Base-by-base conservation (phyloP, 495 filamentous ascomycete genomes). In the Terfezia claveryi region DNA sequence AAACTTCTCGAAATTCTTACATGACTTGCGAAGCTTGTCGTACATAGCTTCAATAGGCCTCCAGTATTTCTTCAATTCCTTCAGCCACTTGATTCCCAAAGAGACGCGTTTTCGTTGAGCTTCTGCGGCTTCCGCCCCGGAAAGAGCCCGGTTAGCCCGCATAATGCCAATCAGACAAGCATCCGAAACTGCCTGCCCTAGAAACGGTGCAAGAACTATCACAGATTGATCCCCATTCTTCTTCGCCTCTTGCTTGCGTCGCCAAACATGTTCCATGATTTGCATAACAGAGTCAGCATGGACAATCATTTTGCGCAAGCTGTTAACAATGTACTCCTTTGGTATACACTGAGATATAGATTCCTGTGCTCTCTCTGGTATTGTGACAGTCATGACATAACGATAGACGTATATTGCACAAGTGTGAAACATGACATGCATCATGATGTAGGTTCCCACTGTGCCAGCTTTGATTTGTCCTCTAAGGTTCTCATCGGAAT, bases 341-440 rank as follows among this genome's bases (percentile, higher is more conserved):
- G 51, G 49, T 16, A 27, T 50, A 36, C 16, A 32, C 14, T 27
- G 14, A 27, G 51, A n/a, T 17, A 50, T 60, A 38, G 17, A 51
- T 16, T 57, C 52, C 32, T 63, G 50, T 23, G 23, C 53, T 17
- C 38, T 32, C 12, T 36, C 49, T 10, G 52, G 56, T 20, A 54
- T 36, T n/a, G 55, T 53, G 52, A 62, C 57, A 23, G 58, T 58
- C 27, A 60, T 63, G 20, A 66, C 60, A 57, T 66, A 66, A 37
- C 63, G 65, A 49, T 66, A 57, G 37, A 66, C 63, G 50, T 66
- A 66, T 32, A 60, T 60, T 60, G 64, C 64, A 36, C 62, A 55
- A 23, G 60, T 65, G 56, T 66, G 63, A 60, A 59, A 66, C 63
- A 66, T 66, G 37, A 65, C 63, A 49, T 66, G 63, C 63, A 66